Conservation (phyloP, 2,329 filamentous ascomycete species). For the Trichoderma asperellum region DNA sequence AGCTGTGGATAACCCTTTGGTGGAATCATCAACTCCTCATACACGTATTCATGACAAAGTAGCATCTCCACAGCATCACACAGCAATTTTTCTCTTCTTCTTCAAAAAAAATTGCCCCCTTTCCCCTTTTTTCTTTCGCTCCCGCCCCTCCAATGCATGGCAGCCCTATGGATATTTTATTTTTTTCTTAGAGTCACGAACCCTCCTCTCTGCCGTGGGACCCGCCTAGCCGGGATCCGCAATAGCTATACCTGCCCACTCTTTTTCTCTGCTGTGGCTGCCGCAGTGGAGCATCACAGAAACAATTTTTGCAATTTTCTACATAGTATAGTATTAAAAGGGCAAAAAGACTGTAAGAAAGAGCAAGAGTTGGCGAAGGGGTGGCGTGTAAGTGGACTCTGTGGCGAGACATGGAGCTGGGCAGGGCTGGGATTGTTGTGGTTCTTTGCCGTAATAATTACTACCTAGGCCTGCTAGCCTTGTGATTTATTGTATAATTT, state of each 20-base stretch:
- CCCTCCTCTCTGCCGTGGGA: background rate
- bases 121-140: background rate
- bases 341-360: background rate
- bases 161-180: background rate
- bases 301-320: too few species aligned
- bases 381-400: background rate
- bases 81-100: background rate
- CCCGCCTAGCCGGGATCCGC: constrained; percentile 14
- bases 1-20: background rate
- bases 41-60: background rate
- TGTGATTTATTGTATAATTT: background rate
- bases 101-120: background rate
- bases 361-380: background rate
- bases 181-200: background rate
- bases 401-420: background rate
- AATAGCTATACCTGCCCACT: background rate
- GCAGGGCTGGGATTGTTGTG: background rate
- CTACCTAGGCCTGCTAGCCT: background rate
- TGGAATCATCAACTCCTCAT: background rate
- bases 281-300: background rate
- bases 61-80: background rate
- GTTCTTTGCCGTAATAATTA: constrained; percentile 6
- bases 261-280: background rate
- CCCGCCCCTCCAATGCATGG: background rate
- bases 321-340: background rate